phyloP scores from a whole-genome alignment of 176 grass and related monocot genomes.

The Phoenix roebelenii region DNA sequence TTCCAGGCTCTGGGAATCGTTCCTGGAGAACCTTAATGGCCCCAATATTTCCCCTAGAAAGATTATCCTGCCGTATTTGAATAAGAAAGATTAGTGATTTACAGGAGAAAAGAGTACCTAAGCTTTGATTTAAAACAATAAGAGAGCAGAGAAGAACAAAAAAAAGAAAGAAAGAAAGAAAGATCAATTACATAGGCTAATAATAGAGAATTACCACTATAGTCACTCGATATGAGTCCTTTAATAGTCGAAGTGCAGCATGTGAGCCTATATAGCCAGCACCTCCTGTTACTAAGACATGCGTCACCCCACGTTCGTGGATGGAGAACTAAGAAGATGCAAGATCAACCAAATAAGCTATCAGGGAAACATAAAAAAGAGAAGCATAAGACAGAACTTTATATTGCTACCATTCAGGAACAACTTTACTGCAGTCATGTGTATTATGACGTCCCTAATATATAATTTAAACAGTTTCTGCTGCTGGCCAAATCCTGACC shows the following conservation, averaged over 20 bases:
- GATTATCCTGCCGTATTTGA: conserved; percentile 44
- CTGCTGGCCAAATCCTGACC: no score
- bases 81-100: background rate
- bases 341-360: conserved; percentile 8
- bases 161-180: background rate
- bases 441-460: no score
- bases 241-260: conserved; percentile 60
- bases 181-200: background rate
- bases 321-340: conserved; percentile 56
- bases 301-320: conserved; percentile 60
- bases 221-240: conserved; percentile 83
- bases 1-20: conserved; percentile 50
- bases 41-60: conserved; percentile 81
- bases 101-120: background rate
- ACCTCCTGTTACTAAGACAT: conserved; percentile 75
- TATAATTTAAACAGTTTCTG: no score
- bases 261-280: conserved; percentile 92
- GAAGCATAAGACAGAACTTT: no score
- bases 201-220: conserved; percentile 49
- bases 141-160: background rate
- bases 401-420: no score
- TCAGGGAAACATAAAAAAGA: conserved; percentile 2
- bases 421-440: no score
- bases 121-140: background rate
- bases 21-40: conserved; percentile 67